phyloP scores from a whole-genome alignment of 2,329 filamentous ascomycete species.

The Talaromyces amestolkiae region DNA sequence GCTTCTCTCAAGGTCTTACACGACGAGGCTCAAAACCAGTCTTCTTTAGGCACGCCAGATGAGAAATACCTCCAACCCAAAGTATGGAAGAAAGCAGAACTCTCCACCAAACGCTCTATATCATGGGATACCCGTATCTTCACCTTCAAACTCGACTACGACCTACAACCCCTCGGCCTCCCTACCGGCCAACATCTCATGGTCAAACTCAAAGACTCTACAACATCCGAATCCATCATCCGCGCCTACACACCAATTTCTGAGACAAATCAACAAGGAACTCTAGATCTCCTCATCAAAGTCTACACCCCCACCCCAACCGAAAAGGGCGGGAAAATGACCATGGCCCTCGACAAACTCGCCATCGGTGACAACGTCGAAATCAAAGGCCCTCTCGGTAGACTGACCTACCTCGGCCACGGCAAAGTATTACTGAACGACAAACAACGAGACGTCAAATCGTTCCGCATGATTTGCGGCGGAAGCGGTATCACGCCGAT shows the following conservation, averaged over 20 bases:
- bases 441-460: constrained; percentile 56
- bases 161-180: constrained; percentile 68
- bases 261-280: constrained; percentile 58
- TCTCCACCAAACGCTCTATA: constrained; percentile 66
- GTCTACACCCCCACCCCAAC: constrained; percentile 66
- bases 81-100: constrained; percentile 68
- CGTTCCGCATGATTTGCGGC: constrained; percentile 82
- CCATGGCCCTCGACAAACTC: constrained; percentile 70
- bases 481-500: constrained; percentile 93
- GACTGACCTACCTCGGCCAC: constrained; percentile 72
- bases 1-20: constrained; percentile 56
- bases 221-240: constrained; percentile 66
- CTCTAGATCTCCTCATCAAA: constrained; percentile 75
- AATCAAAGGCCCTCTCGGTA: constrained; percentile 84
- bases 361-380: constrained; percentile 72
- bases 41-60: constrained; percentile 43
- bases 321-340: constrained; percentile 73
- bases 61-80: constrained; percentile 67
- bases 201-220: constrained; percentile 68
- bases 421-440: constrained; percentile 64
- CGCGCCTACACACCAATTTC: constrained; percentile 85
- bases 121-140: constrained; percentile 81
- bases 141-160: constrained; percentile 72
- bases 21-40: constrained; percentile 43
- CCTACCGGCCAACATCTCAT: constrained; percentile 85